These are phyloP conservation scores for Alloteropsis semialata DNA, from an alignment of 176 grass and related monocot species.

Conservation along the genomic window DNA sequence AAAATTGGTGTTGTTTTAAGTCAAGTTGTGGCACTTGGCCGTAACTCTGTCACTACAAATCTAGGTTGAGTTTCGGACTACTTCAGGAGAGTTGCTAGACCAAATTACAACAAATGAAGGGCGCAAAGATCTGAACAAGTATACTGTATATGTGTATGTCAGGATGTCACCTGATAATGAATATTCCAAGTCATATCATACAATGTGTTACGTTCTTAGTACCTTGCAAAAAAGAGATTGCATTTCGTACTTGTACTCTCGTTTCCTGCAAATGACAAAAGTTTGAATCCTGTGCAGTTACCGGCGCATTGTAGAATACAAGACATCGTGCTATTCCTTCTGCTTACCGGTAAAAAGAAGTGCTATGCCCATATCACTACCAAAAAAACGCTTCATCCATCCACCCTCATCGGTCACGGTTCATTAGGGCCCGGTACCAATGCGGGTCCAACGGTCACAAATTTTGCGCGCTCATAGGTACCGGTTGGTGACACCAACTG, in stretches of 20 bases:
- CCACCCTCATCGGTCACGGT: too few species aligned
- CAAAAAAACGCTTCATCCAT: too few species aligned
- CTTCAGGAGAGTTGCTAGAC: conserved; percentile 55
- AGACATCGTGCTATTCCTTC: conserved; percentile 65
- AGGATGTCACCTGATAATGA: conserved; percentile 28
- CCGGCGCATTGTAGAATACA: conserved; percentile 48
- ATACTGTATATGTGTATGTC: conserved; percentile 43
- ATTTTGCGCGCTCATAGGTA: too few species aligned
- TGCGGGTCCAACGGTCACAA: too few species aligned
- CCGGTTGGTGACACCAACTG: too few species aligned
- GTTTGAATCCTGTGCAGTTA: conserved; percentile 41
- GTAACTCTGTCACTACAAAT: neutral
- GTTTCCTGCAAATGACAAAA: neutral
- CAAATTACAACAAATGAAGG: conserved; percentile 63
- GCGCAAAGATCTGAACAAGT: conserved; percentile 48
- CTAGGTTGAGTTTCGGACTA: conserved; percentile 55
- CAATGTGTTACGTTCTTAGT: neutral
- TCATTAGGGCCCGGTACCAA: too few species aligned
- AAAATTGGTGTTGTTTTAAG: neutral
- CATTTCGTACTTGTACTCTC: neutral
- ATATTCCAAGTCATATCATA: neutral
- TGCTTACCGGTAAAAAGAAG: conserved; percentile 47
- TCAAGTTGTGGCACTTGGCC: neutral
- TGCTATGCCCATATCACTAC: neutral
- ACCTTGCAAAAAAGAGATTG: neutral